Evolutionary conservation across 108 stramenopile genomes (phyloP), one percentile per base, ranked within the genome.

Genomic region (Schizochytrium sp.): DNA sequence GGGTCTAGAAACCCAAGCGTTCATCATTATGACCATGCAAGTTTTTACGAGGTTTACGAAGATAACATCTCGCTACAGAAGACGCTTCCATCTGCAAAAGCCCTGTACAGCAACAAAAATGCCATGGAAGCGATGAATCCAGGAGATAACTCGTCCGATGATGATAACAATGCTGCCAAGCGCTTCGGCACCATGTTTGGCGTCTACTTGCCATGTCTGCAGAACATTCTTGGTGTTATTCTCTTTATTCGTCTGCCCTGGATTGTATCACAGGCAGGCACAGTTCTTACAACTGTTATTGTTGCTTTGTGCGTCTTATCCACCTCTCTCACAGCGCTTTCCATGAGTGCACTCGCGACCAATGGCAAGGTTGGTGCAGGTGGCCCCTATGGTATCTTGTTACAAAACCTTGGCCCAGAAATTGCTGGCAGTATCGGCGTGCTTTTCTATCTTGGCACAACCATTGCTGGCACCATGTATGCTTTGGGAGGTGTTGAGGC

Each of bases 221-320:
- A 95, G 92, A 95, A 95, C 92, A 96, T 96, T 61, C 93, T 95
- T 45, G 95, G 96, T 15, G 95, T 96, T 44, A 93, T 96, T 40
- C 90, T 96, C 44, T 96, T 95, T 93, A 93, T 96, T 40, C 95
- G 96, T 2, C 90, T 95, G 42, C 93, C 95, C 5, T 94, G 89
- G 90, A 95, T 95, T 87, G 94, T 95, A 3, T 95, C 92, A 1
- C 96, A 96, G 88, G 96, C 96, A 3, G 96, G 96, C 38, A 64
- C 76, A 5, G 50, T 93, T 88, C 57, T 92, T 17, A 90, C 91
- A 10, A 88, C 53, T 5, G 47, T 87, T 38, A 92, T 93, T 56
- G 46, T 93, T 56, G 2, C 89, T 44, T 72, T 95, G 8, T 92
- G 91, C 72, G 93, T 93, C 17, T 4, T 72, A 28, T 91, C 94